Evolutionary conservation across 2,329 filamentous ascomycete species (phyloP).

Genomic region (Fusarium succisae): DNA sequence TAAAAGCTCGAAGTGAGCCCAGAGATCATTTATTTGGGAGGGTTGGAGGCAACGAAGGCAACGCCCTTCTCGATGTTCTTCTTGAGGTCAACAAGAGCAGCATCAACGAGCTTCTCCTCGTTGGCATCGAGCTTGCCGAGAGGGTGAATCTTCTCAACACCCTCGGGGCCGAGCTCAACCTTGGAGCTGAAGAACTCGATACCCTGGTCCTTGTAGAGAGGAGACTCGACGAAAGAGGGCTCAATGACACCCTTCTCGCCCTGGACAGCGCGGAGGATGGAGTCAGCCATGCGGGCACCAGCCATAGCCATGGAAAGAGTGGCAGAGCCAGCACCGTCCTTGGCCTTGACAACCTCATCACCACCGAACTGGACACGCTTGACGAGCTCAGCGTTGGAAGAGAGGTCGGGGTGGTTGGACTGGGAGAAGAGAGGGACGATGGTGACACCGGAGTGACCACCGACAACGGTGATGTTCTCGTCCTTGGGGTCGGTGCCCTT

Average conservation of each 20-base stretch:
- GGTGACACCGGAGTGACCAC: slow-evolving; percentile 97
- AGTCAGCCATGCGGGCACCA: slow-evolving; percentile 85
- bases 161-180: slow-evolving; percentile 95
- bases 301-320: slow-evolving; percentile 99
- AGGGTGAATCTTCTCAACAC: slow-evolving; percentile 91
- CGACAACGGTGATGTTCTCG: slow-evolving; percentile 95
- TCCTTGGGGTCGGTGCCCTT: slow-evolving; percentile 89
- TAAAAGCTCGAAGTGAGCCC: slow-evolving; percentile 2
- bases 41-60: slow-evolving; percentile 67
- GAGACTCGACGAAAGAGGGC: slow-evolving; percentile 96
- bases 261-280: slow-evolving; percentile 88
- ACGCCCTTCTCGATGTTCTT: slow-evolving; percentile 96
- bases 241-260: slow-evolving; percentile 96
- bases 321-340: slow-evolving; percentile 96
- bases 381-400: slow-evolving; percentile 81
- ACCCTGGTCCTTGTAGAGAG: slow-evolving; percentile 98
- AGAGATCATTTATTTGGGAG: slow-evolving; percentile 61
- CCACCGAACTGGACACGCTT: slow-evolving; percentile 98
- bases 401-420: slow-evolving; percentile 85
- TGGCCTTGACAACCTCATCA: slow-evolving; percentile 99
- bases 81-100: slow-evolving; percentile 83
- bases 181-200: slow-evolving; percentile 96
- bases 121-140: slow-evolving; percentile 84
- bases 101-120: slow-evolving; percentile 91
- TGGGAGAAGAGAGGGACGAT: slow-evolving; percentile 98